These are phyloP conservation scores for Iodosphaeria phyllophila DNA, from an alignment of 2,329 filamentous ascomycete genomes.

Conservation along the genomic window DNA sequence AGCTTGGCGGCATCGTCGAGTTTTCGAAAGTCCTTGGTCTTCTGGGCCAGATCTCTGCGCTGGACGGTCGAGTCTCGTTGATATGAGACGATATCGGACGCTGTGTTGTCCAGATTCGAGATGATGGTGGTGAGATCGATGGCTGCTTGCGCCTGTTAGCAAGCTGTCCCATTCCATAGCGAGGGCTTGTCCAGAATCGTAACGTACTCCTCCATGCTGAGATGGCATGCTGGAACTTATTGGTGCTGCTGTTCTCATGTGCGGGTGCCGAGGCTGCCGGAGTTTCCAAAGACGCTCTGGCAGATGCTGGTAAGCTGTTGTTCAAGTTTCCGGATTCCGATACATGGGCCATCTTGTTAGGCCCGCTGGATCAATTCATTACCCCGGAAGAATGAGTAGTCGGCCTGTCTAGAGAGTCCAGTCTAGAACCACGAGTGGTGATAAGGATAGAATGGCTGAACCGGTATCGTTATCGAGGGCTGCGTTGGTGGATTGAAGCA, in stretches of 20 bases:
- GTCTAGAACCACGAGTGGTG: too few species aligned
- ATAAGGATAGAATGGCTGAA: too few species aligned
- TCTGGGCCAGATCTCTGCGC: constrained; percentile 92
- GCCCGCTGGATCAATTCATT: constrained; percentile 2
- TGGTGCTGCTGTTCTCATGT: constrained; percentile 37
- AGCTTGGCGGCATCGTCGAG: constrained; percentile 73
- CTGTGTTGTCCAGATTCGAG: constrained; percentile 72
- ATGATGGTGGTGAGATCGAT: constrained; percentile 76
- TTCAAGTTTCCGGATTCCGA: constrained; percentile 8
- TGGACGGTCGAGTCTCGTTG: constrained; percentile 93
- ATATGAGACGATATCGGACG: constrained; percentile 85
- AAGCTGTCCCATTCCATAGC: constrained; percentile 1
- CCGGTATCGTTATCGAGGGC: too few species aligned
- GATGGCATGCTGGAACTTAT: constrained; percentile 94
- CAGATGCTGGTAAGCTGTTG: too few species aligned
- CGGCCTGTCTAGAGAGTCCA: too few species aligned
- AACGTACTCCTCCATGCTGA: constrained; percentile 84
- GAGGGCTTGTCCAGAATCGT: constrained; percentile 1
- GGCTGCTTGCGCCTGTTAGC: constrained; percentile 28
- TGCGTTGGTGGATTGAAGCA: too few species aligned
- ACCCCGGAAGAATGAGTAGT: too few species aligned
- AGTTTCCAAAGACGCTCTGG: constrained; percentile 7
- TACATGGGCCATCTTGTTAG: constrained; percentile 9
- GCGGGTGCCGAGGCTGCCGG: constrained; percentile 10
- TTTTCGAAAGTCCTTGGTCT: constrained; percentile 95